Evolutionary conservation across 306 rosid species (phyloP), one percentile per base, ranked within the genome.

Genomic region (Medicago arabica): DNA sequence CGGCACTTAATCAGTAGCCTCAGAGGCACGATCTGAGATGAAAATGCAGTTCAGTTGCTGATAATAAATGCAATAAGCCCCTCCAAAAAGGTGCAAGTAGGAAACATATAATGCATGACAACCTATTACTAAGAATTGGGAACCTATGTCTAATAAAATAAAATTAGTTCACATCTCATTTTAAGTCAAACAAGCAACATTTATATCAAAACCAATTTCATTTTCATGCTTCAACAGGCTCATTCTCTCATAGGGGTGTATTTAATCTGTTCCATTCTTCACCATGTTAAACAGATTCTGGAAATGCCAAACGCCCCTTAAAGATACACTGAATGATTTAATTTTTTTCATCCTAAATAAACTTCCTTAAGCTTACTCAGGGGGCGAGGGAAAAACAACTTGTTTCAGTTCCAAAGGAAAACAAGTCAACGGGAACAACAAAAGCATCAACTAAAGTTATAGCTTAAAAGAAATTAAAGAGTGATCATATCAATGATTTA

Each of bases 1-100:
- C 81, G 88, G 86, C 91, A 76, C 80, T 87, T 90, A 71, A 89
- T 76, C 76, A 73, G 80, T 59, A 95, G 71, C 69, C 81, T 81
- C 18, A 89, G 80, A 49, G 98, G 98, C 81, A 84, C 76, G 82
- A 84, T 84, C 97, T 95, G 84, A 76, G 68, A 71, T 18, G 21
- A 75, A 73, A 59, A 64, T 49, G 72, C 38, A 69, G 50, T 59
- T 74, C 25, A 78, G 76, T 53, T 53, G 34, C 58, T 6, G 36
- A 19, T 16, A 62, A 63, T 64, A 53, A 16, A 61, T 34, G 69
- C 2, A 59, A 64, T 21, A 40, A 11, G n/a, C 23, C 17, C 12
- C 21, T 10, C 57, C 28, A 57, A 19, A 46, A 43, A 58, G 38
- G 21, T 19, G 34, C 11, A 21, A 5, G 16, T 39, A 59, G 17